Base-by-base conservation (phyloP, 2,329 filamentous ascomycete genomes). In the Coniochaeta sp. region DNA sequence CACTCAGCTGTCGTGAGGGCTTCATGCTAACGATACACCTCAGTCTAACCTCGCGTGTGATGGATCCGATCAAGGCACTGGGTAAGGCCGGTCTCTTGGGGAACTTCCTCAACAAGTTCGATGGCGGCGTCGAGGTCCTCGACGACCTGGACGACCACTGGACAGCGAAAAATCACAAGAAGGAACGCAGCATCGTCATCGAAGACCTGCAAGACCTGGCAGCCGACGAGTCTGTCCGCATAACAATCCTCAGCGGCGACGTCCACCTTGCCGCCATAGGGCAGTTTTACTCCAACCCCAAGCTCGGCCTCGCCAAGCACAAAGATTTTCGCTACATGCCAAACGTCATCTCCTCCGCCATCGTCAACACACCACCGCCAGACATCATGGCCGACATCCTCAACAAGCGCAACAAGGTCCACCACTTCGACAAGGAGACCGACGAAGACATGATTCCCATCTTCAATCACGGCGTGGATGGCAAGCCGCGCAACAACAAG, bases 381-480 rank as follows among this genome's bases (percentile, higher is more conserved):
- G 90, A 95, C 58, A 79, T 96, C 69, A 82, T 98, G 78, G 91
- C 91, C 5, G 93, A 99, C 72, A 84, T 96, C 58, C 82, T 99
- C 62, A 97, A 98, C 77, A 95, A 90, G 77, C 86, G 95, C 30
- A 97, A 97, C 78, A 97, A 89, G 72, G 73, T 89, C 1, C 86
- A 89, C 65, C 86, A 89, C 66, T 84, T 89, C 60, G 86, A 89
- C 71, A 80, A 81, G 62, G 79, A 93, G 60, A 99, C 95, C 0
- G 91, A 98, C 60, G 95, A 99, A 74, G 87, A 91, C 73, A 96
- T 99, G 90, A 95, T 98, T 50, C 91, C 93, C 0, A 86, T 99
- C 62, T 99, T 99, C 72, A 85, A 82, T 1, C 86, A 91, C 60
- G 95, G 96, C 65, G 91, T 97, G 1, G 92, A 97, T 68, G 90